phyloP scores from a whole-genome alignment of 768 basidiomycete species.

The Amanita thiersii region DNA sequence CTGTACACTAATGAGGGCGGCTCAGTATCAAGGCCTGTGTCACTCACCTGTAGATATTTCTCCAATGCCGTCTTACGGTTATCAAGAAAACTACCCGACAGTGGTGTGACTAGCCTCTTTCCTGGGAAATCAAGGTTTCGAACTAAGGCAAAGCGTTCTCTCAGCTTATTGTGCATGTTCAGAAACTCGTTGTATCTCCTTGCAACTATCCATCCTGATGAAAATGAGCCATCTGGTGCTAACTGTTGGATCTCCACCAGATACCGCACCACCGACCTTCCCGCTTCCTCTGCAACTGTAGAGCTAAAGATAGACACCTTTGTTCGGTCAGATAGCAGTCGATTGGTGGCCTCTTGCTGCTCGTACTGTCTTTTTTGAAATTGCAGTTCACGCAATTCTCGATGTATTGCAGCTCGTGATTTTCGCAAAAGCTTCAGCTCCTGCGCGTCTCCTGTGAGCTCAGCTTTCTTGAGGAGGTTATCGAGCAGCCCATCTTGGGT shows the following conservation, averaged over 20 bases:
- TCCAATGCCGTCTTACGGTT: slow-evolving; percentile 71
- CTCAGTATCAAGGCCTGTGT: neutral
- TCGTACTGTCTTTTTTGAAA: slow-evolving; percentile 94
- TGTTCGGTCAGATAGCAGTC: slow-evolving; percentile 77
- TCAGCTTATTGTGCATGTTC: slow-evolving; percentile 78
- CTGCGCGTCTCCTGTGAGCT: slow-evolving; percentile 82
- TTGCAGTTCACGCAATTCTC: slow-evolving; percentile 75
- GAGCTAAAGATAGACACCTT: slow-evolving; percentile 81
- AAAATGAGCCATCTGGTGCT: slow-evolving; percentile 66
- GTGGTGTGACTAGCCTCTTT: slow-evolving; percentile 83
- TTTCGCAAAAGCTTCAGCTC: slow-evolving; percentile 78
- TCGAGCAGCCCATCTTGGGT: slow-evolving; percentile 80
- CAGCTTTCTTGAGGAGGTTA: slow-evolving; percentile 88
- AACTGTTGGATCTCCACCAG: slow-evolving; percentile 89
- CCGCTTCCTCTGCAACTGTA: slow-evolving; percentile 73
- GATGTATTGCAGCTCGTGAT: slow-evolving; percentile 72
- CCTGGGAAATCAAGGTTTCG: slow-evolving; percentile 83
- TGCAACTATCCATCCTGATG: slow-evolving; percentile 89
- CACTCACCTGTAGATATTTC: slow-evolving; percentile 79
- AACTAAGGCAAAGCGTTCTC: slow-evolving; percentile 63
- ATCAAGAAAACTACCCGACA: slow-evolving; percentile 86
- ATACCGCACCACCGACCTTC: slow-evolving; percentile 88
- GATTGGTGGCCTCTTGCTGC: slow-evolving; percentile 88
- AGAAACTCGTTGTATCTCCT: slow-evolving; percentile 94
- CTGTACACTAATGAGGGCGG: slow-evolving; percentile 27